A percentile compares a stretch with the other conserved stretches of the same genome.
These are phyloP conservation scores for Trichophyton equinum DNA, from an alignment of 2,329 filamentous ascomycete genomes.

Conservation along the genomic window DNA sequence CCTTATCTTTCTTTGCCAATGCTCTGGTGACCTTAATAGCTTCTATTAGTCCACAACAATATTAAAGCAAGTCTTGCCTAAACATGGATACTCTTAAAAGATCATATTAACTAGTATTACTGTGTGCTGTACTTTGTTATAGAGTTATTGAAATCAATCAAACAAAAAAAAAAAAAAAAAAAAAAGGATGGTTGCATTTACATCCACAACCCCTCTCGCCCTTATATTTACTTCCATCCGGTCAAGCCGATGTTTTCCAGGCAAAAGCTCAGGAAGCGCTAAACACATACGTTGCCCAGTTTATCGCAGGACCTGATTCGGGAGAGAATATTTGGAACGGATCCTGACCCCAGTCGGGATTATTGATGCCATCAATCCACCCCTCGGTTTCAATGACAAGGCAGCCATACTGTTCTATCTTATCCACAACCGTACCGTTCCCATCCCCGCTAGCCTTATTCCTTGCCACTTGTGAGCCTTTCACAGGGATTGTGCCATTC, in stretches of 20 bases:
- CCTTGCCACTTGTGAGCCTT: constrained; percentile 33
- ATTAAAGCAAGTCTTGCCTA: too few species aligned
- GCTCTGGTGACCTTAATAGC: background rate
- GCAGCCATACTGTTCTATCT: constrained; percentile 60
- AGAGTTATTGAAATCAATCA: too few species aligned
- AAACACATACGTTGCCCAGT: constrained; percentile 32
- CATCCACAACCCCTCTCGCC: too few species aligned
- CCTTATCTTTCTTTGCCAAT: background rate
- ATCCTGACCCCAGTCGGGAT: constrained; percentile 68
- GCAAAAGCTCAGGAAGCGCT: background rate
- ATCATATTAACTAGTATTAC: too few species aligned
- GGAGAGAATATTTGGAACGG: constrained; percentile 32
- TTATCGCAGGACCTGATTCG: constrained; percentile 28
- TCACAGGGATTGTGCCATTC: constrained; percentile 48
- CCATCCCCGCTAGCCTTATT: constrained; percentile 43
- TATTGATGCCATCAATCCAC: constrained; percentile 87
- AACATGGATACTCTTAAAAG: too few species aligned
- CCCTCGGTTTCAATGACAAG: constrained; percentile 85
- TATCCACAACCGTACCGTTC: constrained; percentile 30
- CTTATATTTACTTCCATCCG: background rate
- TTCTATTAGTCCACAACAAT: too few species aligned
- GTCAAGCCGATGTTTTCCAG: background rate
- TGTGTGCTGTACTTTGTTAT: background rate
- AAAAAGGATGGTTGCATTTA: too few species aligned
- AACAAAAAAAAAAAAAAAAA: too few species aligned